Conservation (phyloP, 163 green algal species). For the Chloromonas sp. region DNA sequence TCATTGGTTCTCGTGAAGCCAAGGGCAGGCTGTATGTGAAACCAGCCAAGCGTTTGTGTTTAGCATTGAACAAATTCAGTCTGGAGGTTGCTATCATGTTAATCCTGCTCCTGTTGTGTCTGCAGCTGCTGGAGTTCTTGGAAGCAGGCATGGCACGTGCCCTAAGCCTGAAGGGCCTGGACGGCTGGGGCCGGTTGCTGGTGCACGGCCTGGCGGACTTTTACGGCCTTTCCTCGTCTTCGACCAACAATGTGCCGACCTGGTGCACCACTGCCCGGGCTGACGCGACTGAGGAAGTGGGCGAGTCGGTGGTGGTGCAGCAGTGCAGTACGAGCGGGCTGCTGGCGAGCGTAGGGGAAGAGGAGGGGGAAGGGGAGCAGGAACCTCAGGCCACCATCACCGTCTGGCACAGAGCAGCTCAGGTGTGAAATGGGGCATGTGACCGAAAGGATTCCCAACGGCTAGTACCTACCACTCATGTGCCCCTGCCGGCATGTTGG, state of each 20-base stretch:
- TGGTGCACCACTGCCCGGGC: neutral
- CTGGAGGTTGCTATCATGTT: too few relatives aligned
- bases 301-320: neutral
- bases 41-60: too few relatives aligned
- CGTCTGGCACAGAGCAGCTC: too few relatives aligned
- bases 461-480: too few relatives aligned
- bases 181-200: constrained; percentile 43
- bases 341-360: neutral
- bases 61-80: too few relatives aligned
- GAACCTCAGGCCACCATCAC: too few relatives aligned
- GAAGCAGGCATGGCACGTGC: neutral
- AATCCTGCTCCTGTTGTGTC: too few relatives aligned
- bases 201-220: constrained; percentile 31
- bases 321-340: neutral
- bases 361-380: neutral
- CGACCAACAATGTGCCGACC: neutral
- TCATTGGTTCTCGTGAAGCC: too few relatives aligned
- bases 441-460: too few relatives aligned
- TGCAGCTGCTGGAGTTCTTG: constrained; percentile 1
- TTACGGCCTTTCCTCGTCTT: constrained; percentile 20
- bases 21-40: too few relatives aligned
- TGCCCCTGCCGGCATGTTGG: too few relatives aligned
- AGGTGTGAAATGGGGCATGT: too few relatives aligned
- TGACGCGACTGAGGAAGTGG: neutral
- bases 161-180: constrained; percentile 24